Conservation (phyloP, 352 stramenopile genomes). For the Discostella stelligera region DNA sequence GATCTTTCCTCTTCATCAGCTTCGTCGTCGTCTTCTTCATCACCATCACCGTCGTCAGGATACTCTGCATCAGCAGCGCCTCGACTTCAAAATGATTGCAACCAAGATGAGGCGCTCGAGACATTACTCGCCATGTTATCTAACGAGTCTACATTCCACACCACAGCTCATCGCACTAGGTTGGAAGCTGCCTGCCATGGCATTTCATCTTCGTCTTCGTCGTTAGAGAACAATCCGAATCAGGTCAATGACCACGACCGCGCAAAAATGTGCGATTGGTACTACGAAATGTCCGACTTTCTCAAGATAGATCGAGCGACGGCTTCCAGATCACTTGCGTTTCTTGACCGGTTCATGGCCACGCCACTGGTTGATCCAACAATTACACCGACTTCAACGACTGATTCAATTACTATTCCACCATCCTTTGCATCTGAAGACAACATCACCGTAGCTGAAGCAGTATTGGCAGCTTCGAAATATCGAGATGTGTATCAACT, state of each 20-base stretch:
- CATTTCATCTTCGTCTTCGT: background rate
- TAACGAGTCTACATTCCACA: slow-evolving; percentile 9
- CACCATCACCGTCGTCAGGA: background rate
- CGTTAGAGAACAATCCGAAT: background rate
- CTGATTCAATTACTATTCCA: background rate
- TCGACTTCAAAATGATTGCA: slow-evolving; percentile 1
- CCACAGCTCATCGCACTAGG: background rate
- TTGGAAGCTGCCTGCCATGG: background rate
- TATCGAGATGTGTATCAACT: slow-evolving; percentile 63
- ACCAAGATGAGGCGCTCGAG: slow-evolving; percentile 18
- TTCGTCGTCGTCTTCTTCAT: slow-evolving; percentile 2
- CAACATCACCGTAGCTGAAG: background rate
- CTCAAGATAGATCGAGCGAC: slow-evolving; percentile 66
- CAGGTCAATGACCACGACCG: slow-evolving; percentile 20
- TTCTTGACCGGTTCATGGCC: slow-evolving; percentile 78
- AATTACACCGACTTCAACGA: background rate
- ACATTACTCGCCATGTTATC: slow-evolving; percentile 36
- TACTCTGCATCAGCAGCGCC: background rate
- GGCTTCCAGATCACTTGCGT: slow-evolving; percentile 59
- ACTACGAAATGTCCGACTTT: slow-evolving; percentile 69
- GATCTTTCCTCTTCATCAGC: background rate
- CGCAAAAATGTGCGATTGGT: slow-evolving; percentile 52
- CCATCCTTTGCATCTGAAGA: background rate
- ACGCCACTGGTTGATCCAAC: slow-evolving; percentile 1
- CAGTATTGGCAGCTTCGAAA: background rate